Base-by-base conservation (phyloP, 306 rosid genomes). In the Lathyrus oleraceus region DNA sequence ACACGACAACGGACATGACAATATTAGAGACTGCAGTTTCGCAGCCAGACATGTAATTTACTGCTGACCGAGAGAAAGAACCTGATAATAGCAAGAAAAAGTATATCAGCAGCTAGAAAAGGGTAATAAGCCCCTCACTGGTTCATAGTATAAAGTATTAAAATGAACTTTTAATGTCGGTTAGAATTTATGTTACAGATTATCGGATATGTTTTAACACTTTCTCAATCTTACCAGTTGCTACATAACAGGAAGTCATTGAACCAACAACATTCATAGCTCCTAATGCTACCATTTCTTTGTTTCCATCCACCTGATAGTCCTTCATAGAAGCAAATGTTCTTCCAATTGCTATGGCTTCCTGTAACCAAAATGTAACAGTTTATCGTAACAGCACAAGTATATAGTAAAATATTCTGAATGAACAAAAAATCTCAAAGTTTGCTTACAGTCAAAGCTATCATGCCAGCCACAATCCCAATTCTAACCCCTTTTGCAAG, bases 341-440 rank as follows among this genome's bases (percentile, higher is more conserved):
- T 88, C 98, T 90, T 81, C 98, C 98, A 69, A 93, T 93, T 69
- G 98, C 98, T 74, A 76, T 59, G 60, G 98, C 98, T 84, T 93
- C 98, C 98, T 93, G 85, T 72, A 70, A 76, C 27, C 79, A 56
- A 61, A 68, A 47, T 11, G n/a, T 48, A 53, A 36, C 0, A 14
- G 44, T 21, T 72, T n/a, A 61, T 28, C 61, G 12, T 44, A 60
- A 47, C 45, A 62, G 40, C 72, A 60, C 35, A 48, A 39, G 67
- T 69, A 70, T 69, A 76, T 42, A 42, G 70, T 36, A 38, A 61
- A 71, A 43, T 21, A 30, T 16, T 49, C 35, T 56, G 20, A 60
- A 40, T 35, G 64, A 81, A 17, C 47, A 54, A 17, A 17, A 25
- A 35, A 36, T 35, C 45, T 61, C 30, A 44, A 70, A n/a, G 13